Conservation (phyloP, 208 protist species). For the Acanthamoeba lenticulata region DNA sequence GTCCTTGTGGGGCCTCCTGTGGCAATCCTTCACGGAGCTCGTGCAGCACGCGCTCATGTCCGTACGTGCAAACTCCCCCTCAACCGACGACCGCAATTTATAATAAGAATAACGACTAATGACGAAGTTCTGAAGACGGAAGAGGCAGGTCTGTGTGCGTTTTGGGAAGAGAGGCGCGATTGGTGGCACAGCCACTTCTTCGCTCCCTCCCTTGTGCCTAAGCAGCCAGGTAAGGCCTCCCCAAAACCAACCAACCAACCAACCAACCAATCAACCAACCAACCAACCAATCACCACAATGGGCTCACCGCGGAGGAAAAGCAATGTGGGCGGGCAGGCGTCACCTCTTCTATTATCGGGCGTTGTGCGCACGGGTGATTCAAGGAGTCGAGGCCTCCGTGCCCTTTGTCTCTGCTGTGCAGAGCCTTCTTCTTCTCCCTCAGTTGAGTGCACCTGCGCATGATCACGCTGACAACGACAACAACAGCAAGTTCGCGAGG, state of each 20-base stretch:
- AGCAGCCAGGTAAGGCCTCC: neutral
- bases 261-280: no score
- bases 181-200: constrained; percentile 6
- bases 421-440: no score
- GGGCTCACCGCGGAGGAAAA: neutral
- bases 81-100: no score
- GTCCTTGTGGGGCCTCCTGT: neutral
- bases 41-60: neutral
- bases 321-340: no score
- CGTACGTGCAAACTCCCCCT: neutral
- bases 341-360: neutral
- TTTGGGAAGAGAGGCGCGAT: neutral
- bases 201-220: neutral
- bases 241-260: neutral
- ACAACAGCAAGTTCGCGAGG: no score
- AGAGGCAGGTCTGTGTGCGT: neutral
- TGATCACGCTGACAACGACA: no score
- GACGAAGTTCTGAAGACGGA: neutral
- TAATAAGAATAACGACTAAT: neutral
- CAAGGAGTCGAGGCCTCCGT: no score
- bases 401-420: no score
- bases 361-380: neutral
- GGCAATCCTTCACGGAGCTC: neutral
- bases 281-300: neutral
- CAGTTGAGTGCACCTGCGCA: no score